A percentile compares a stretch with the other conserved stretches of the same genome.
phyloP scores from a whole-genome alignment of 108 stramenopile genomes.

The Pseudonitzschia multistriata region DNA sequence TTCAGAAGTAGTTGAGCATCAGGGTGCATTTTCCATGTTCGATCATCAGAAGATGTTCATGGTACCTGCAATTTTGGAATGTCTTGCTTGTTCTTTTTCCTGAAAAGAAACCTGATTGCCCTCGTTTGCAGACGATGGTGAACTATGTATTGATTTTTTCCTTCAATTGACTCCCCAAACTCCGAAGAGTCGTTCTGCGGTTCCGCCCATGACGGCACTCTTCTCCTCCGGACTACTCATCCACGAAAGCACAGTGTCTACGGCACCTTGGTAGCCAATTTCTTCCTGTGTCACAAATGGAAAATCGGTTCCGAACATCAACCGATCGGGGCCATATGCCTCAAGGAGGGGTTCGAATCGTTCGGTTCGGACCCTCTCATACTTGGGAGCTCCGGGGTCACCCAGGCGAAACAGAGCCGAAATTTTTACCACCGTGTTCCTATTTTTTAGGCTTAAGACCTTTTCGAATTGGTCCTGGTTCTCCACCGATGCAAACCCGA shows the following conservation, averaged over 20 bases:
- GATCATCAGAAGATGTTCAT: no score
- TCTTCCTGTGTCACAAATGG: constrained; percentile 76
- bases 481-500: constrained; percentile 80
- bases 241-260: constrained; percentile 66
- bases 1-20: no score
- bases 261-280: constrained; percentile 51
- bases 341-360: constrained; percentile 70
- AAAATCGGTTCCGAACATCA: constrained; percentile 85
- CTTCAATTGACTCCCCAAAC: constrained; percentile 40
- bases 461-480: constrained; percentile 45
- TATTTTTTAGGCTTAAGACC: constrained; percentile 47
- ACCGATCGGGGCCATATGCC: constrained; percentile 65
- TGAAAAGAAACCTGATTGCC: no score
- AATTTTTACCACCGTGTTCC: constrained; percentile 66
- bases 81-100: background rate
- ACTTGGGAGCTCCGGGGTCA: constrained; percentile 35
- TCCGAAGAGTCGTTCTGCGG: constrained; percentile 63
- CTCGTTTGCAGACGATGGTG: no score
- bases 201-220: constrained; percentile 58
- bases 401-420: constrained; percentile 80
- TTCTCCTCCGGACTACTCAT: constrained; percentile 30
- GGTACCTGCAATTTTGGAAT: no score
- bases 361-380: constrained; percentile 45
- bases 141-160: background rate
- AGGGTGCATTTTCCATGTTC: no score